Evolutionary conservation across 148 eudicot genomes (phyloP).

Genomic region (Polygonum maritimum): DNA sequence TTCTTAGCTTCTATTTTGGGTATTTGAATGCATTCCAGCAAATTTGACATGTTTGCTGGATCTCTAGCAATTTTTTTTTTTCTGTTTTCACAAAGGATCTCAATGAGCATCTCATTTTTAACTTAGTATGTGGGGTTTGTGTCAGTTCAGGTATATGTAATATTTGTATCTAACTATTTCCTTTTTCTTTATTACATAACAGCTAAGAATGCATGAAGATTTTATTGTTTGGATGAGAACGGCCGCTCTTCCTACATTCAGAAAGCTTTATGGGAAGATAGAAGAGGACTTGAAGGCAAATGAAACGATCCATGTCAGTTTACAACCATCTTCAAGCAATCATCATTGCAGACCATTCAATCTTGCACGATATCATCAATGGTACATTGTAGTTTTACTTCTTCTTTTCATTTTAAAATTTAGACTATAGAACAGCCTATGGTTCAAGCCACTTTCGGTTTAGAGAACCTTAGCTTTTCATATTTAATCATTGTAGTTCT

Average conservation of each 20-base stretch:
- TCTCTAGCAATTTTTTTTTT: not conserved
- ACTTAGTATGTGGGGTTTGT: not conserved
- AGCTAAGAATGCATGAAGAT: constrained; percentile 87
- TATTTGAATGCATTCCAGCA: not conserved
- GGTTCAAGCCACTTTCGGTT: too few relatives aligned
- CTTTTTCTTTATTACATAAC: constrained; percentile 13
- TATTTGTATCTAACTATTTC: not conserved
- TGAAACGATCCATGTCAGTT: constrained; percentile 40
- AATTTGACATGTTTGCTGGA: not conserved
- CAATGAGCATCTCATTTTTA: too few relatives aligned
- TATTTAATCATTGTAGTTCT: too few relatives aligned
- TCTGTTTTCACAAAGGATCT: not conserved
- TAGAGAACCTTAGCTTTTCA: too few relatives aligned
- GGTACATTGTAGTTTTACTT: too few relatives aligned
- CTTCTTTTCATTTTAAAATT: too few relatives aligned
- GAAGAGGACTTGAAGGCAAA: constrained; percentile 49
- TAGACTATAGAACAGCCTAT: too few relatives aligned
- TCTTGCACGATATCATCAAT: too few relatives aligned
- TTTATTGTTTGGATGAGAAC: constrained; percentile 98
- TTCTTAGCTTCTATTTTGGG: too few relatives aligned
- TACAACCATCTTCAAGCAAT: too few relatives aligned
- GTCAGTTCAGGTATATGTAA: not conserved
- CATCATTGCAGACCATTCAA: too few relatives aligned
- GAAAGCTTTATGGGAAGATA: constrained; percentile 82
- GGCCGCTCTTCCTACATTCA: constrained; percentile 93